phyloP scores from a whole-genome alignment of 2,329 filamentous ascomycete species.

The Dothidotthia symphoricarpi region DNA sequence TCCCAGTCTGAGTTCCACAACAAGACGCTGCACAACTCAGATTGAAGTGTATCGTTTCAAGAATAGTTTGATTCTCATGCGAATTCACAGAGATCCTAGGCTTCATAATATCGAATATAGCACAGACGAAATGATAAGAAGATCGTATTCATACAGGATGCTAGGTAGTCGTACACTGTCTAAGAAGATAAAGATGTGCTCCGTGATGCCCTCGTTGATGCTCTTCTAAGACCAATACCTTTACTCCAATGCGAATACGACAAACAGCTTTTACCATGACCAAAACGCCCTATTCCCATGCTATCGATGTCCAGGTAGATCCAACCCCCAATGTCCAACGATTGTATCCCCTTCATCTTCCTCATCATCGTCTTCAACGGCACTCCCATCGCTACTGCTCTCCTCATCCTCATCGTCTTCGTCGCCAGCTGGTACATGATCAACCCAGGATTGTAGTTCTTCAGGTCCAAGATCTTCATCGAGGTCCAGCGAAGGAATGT shows the following conservation, averaged over 20 bases:
- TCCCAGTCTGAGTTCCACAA: neutral
- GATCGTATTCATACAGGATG: too few species aligned
- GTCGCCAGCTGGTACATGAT: constrained; percentile 27
- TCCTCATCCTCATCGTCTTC: constrained; percentile 33
- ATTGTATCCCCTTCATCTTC: constrained; percentile 30
- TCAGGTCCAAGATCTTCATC: constrained; percentile 29
- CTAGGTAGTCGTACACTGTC: too few species aligned
- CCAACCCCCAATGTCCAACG: constrained; percentile 23
- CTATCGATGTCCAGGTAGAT: constrained; percentile 39
- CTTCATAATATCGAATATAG: too few species aligned
- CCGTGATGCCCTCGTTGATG: too few species aligned
- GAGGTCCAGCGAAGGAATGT: constrained; percentile 33
- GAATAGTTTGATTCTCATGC: too few species aligned
- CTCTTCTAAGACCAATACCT: too few species aligned
- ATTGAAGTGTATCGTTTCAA: too few species aligned
- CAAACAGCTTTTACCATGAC: constrained; percentile 1
- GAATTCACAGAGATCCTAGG: too few species aligned
- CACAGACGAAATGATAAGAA: too few species aligned
- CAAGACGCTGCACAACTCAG: too few species aligned
- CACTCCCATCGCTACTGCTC: constrained; percentile 37
- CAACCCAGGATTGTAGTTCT: constrained; percentile 35
- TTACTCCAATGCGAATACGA: too few species aligned
- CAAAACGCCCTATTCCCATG: constrained; percentile 10
- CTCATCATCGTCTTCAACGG: constrained; percentile 34
- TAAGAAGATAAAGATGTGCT: too few species aligned